A percentile compares a stretch with the other conserved stretches of the same genome.
Evolutionary conservation across 352 stramenopile species (phyloP).

Genomic region (Elongisporangium anandrum): DNA sequence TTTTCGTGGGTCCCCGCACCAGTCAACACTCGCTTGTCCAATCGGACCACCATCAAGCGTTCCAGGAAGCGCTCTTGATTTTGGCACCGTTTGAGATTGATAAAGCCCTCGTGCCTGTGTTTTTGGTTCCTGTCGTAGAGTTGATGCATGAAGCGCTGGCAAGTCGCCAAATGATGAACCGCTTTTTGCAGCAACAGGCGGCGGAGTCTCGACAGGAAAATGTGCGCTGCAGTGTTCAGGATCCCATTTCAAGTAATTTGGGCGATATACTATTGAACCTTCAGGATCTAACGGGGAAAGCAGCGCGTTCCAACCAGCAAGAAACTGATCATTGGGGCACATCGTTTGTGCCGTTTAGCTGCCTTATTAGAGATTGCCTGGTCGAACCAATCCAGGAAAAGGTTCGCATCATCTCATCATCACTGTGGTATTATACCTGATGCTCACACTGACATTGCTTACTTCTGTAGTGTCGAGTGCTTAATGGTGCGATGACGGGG

Average conservation of each 20-base stretch:
- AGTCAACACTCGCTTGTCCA: constrained; percentile 12
- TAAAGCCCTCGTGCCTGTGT: constrained; percentile 27
- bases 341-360: constrained; percentile 26
- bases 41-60: constrained; percentile 21
- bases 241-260: not conserved
- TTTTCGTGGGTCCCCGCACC: constrained; percentile 31
- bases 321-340: too few species aligned
- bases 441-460: too few species aligned
- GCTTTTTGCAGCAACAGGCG: constrained; percentile 35
- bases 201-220: too few species aligned
- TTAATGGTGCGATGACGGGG: constrained; percentile 45
- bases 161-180: constrained; percentile 64
- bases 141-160: constrained; percentile 43
- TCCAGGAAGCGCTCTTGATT: constrained; percentile 28
- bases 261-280: too few species aligned
- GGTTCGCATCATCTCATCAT: not conserved
- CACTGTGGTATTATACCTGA: not conserved
- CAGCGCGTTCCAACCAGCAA: too few species aligned
- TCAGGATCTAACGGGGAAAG: too few species aligned
- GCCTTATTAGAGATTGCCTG: constrained; percentile 26
- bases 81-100: constrained; percentile 47
- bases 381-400: constrained; percentile 14
- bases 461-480: constrained; percentile 39
- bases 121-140: constrained; percentile 27
- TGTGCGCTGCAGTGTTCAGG: not conserved